Evolutionary conservation across 1,284 basidiomycete genomes (phyloP), one percentile per base, ranked within the genome.

Genomic region (Salmacisia buchloeana): DNA sequence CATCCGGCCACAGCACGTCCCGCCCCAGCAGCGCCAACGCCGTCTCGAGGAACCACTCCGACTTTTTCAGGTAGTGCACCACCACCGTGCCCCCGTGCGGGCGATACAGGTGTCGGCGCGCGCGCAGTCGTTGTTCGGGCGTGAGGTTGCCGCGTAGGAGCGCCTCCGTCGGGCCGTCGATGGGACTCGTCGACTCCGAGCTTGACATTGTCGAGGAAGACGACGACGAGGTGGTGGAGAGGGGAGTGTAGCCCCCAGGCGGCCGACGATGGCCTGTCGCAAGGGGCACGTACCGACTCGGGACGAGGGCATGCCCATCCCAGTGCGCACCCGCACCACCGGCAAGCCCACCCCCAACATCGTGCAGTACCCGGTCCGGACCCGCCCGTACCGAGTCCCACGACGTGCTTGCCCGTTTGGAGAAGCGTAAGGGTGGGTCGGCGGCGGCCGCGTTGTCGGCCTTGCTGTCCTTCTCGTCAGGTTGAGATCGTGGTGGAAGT

Each of bases 1-100:
- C 7, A 27, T 27, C 46, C 10, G 46, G 46, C 46, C 49, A 54
- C 12, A 54, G 49, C 3, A 33, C 49, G 21, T 54, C 49, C 49
- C 87, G 85, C 41, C 91, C 91, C 33, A 97, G 83, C 23, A 97
- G 82, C 23, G 92, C 92, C 18, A 93, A 81, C 15, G 91, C 90
- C 0, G 94, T 91, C 82, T 98, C 94, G 69, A 92, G 81, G 81
- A 92, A 97, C 94, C 94, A 98, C 82, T 91, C 89, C 72, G 91
- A 87, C 80, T 92, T 89, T 85, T 97, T 98, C 83, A 97, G 89
- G 79, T 91, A 97, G 82, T 98, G 94, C 49, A 98, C 92, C 27
- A 93, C 89, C 46, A 94, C 86, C 0, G 94, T 98, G 3, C 94
- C 94, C 2, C 94, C 94, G 58, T 81, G 67, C 3, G 72, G 71